A percentile compares a stretch with the other conserved stretches of the same genome.
phyloP scores from a whole-genome alignment of 805 yeast genomes.

The Candida pseudofarinosa region DNA sequence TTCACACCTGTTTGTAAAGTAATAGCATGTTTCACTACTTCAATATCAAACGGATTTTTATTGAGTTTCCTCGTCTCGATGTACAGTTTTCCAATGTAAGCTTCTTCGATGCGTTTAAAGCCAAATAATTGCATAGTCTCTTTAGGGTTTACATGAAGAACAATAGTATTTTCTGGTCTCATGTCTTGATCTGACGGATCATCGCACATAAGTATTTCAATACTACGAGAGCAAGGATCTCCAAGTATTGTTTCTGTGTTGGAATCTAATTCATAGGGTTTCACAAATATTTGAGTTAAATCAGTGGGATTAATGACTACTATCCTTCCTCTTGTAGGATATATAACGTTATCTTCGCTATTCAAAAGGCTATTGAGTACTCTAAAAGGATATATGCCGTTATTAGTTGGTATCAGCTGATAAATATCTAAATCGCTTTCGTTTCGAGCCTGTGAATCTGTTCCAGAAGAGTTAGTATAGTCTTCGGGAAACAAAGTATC shows the following conservation, averaged over 20 bases:
- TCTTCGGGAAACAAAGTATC: conserved; percentile 9
- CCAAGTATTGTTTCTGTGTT: conserved; percentile 7
- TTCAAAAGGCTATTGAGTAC: conserved; percentile 3
- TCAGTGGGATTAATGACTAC: conserved; percentile 24
- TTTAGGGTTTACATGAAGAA: conserved; percentile 10
- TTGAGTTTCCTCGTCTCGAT: not conserved
- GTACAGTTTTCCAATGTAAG: conserved; percentile 8
- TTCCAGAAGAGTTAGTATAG: conserved; percentile 4
- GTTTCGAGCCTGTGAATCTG: not conserved
- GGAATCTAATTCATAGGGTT: conserved; percentile 14
- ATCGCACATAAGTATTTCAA: conserved; percentile 24
- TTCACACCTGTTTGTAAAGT: conserved; percentile 1
- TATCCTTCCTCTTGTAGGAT: conserved; percentile 15
- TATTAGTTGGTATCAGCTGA: not conserved
- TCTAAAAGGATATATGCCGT: not conserved
- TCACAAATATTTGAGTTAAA: conserved; percentile 24
- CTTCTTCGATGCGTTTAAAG: conserved; percentile 10
- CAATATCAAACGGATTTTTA: conserved; percentile 1
- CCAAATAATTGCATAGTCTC: conserved; percentile 12
- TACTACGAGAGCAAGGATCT: conserved; percentile 22
- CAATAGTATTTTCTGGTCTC: conserved; percentile 10
- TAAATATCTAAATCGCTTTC: too few species aligned
- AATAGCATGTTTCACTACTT: conserved; percentile 6
- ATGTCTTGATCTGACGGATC: not conserved
- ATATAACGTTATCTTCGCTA: conserved; percentile 9